A percentile compares a stretch with the other conserved stretches of the same genome.
Conservation (phyloP, 257 asterid genomes). For the Linaria vulgaris region DNA sequence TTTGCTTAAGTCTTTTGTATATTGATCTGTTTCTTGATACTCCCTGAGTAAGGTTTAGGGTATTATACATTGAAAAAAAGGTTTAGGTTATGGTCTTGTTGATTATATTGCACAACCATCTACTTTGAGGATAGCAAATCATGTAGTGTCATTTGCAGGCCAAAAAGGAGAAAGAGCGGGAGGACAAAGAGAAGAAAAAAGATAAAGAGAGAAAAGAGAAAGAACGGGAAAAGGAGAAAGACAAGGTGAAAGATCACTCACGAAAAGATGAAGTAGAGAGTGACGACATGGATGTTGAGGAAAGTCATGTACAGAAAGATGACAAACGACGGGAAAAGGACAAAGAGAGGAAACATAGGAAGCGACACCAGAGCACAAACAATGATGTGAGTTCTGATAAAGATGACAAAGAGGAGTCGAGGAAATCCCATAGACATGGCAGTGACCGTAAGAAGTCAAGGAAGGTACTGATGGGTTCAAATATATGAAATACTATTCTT, state of each 20-base stretch:
- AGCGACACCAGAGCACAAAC: slow-evolving; percentile 67
- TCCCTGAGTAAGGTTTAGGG: background rate
- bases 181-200: slow-evolving; percentile 75
- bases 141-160: slow-evolving; percentile 45
- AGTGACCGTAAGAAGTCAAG: slow-evolving; percentile 94
- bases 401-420: slow-evolving; percentile 83
- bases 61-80: too few relatives aligned
- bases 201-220: slow-evolving; percentile 53
- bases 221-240: slow-evolving; percentile 44
- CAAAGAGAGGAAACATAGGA: slow-evolving; percentile 83
- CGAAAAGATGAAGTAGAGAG: slow-evolving; percentile 64
- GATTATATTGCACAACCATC: background rate
- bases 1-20: background rate
- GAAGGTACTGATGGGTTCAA: slow-evolving; percentile 47
- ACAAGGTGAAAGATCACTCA: slow-evolving; percentile 64
- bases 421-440: slow-evolving; percentile 78
- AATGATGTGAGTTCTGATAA: slow-evolving; percentile 84
- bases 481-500: background rate
- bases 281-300: slow-evolving; percentile 51
- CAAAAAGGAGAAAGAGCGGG: slow-evolving; percentile 84
- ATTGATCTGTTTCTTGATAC: background rate
- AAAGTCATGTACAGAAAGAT: slow-evolving; percentile 63
- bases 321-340: slow-evolving; percentile 79
- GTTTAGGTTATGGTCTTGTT: too few relatives aligned
- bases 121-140: slow-evolving; percentile 12